These are phyloP conservation scores for Penicillium sp. DNA, from an alignment of 2,329 filamentous ascomycete genomes.

Conservation along the genomic window DNA sequence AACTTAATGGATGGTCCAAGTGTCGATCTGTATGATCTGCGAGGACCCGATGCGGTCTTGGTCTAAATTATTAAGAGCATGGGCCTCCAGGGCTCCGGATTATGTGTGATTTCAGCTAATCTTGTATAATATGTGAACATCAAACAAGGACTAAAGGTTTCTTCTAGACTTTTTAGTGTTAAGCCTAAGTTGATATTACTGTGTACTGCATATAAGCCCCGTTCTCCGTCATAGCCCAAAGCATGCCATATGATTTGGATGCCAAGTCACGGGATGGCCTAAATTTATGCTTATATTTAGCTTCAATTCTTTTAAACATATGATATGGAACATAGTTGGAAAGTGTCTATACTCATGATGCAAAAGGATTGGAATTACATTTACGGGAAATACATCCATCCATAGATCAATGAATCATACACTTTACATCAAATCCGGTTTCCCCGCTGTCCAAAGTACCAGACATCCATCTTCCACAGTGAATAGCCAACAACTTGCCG, in stretches of 20 bases:
- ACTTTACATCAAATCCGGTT: neutral
- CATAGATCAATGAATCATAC: neutral
- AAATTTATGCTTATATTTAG: conserved; percentile 3
- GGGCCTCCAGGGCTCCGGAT: neutral
- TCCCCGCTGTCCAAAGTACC: conserved; percentile 1
- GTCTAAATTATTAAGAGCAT: neutral
- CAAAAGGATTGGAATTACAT: no score
- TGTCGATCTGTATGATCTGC: neutral
- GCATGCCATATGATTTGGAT: neutral
- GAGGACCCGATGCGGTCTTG: neutral
- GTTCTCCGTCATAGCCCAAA: neutral
- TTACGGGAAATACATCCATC: neutral
- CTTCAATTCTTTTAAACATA: neutral
- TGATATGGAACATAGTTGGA: no score
- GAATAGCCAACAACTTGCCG: neutral
- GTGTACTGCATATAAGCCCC: no score
- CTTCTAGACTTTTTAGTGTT: neutral
- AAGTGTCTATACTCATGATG: no score
- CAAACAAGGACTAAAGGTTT: neutral
- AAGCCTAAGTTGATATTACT: neutral
- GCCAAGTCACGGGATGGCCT: neutral
- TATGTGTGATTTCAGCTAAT: neutral
- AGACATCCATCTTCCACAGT: neutral
- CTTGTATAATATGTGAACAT: neutral
- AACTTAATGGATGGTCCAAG: neutral